Percentiles rank a stretch among this genome's conserved stretches.
phyloP scores from a whole-genome alignment of 2,329 filamentous ascomycete species.

The Ophiostoma australiae region DNA sequence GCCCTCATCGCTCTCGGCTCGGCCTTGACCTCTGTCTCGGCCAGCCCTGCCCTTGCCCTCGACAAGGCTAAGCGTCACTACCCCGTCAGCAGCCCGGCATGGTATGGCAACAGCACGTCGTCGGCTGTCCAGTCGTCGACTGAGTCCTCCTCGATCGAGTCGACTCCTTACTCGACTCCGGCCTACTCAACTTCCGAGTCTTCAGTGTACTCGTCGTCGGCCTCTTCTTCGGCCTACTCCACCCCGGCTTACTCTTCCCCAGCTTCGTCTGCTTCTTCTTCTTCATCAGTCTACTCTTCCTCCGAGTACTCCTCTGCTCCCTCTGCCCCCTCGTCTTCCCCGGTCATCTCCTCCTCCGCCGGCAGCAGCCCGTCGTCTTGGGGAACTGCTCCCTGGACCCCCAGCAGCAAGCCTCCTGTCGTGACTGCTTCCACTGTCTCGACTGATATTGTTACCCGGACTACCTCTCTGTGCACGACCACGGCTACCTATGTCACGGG shows the following conservation, averaged over 20 bases:
- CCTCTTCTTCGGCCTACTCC: background rate
- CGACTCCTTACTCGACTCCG: background rate
- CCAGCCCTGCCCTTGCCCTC: conserved; percentile 18
- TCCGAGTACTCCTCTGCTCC: background rate
- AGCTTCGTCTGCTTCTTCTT: background rate
- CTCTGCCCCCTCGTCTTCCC: background rate
- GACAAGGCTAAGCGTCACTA: background rate
- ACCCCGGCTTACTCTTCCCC: background rate
- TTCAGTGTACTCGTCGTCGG: background rate
- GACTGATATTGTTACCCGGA: conserved; percentile 1
- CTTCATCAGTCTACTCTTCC: conserved; percentile 10
- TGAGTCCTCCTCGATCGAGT: background rate
- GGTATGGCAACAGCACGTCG: conserved; percentile 11
- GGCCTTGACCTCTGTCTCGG: conserved; percentile 20
- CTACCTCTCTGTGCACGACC: background rate
- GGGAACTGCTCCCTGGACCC: conserved; percentile 9
- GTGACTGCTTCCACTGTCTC: conserved; percentile 10
- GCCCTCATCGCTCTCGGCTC: conserved; percentile 24
- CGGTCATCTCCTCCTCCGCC: background rate
- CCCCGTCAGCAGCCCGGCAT: background rate
- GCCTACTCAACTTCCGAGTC: background rate
- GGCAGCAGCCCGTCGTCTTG: conserved; percentile 5
- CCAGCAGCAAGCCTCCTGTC: background rate
- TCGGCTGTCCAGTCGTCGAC: background rate
- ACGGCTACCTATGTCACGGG: conserved; percentile 15